These are phyloP conservation scores for Luffa aegyptiaca DNA, from an alignment of 306 rosid genomes.

Conservation along the genomic window DNA sequence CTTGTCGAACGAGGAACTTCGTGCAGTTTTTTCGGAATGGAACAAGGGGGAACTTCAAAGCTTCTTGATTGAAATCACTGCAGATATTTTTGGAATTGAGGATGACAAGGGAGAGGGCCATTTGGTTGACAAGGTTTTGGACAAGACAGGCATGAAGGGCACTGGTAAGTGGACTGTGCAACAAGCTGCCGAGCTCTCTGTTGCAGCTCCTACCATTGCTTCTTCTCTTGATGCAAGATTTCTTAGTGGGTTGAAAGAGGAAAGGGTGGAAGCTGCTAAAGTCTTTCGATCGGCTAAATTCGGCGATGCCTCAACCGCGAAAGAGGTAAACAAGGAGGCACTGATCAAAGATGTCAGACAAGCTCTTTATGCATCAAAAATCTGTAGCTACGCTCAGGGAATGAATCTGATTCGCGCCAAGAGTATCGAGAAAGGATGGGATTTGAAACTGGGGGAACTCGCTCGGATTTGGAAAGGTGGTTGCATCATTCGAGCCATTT, in stretches of 20 bases:
- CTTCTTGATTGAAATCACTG: constrained; percentile 83
- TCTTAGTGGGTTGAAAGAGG: constrained; percentile 88
- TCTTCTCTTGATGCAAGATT: constrained; percentile 90
- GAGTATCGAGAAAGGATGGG: constrained; percentile 84
- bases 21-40: constrained; percentile 63
- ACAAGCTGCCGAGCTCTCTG: constrained; percentile 89
- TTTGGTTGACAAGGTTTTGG: constrained; percentile 89
- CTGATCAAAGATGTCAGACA: constrained; percentile 76
- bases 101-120: constrained; percentile 77
- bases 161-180: constrained; percentile 96
- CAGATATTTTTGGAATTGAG: constrained; percentile 80
- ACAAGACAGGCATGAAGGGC: constrained; percentile 96
- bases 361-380: constrained; percentile 88
- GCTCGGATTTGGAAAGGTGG: constrained; percentile 98
- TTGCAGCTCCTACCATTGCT: constrained; percentile 90
- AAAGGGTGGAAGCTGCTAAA: constrained; percentile 76
- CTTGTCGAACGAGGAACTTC: constrained; percentile 76
- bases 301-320: constrained; percentile 41
- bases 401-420: constrained; percentile 92
- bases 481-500: constrained; percentile 75
- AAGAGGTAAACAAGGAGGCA: constrained; percentile 54
- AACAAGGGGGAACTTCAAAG: constrained; percentile 88
- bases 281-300: constrained; percentile 63
- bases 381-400: constrained; percentile 93
- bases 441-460: constrained; percentile 61